Percentiles rank a stretch among this genome's conserved stretches.
Conservation (phyloP, 768 basidiomycete genomes). For the Pleurotus platypus region DNA sequence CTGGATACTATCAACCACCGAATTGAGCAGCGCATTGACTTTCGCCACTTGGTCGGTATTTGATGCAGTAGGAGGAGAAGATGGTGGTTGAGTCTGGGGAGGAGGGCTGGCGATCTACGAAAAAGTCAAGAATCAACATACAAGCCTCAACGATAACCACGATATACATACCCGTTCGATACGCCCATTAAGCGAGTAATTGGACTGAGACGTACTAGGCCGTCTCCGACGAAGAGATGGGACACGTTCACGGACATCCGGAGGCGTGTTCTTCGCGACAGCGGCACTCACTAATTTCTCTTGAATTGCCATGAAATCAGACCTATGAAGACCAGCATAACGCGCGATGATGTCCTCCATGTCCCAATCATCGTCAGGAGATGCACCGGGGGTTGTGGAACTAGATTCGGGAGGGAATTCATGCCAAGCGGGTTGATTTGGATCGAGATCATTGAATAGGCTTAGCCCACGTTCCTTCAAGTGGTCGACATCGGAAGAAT, state of each 20-base stretch:
- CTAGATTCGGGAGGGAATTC: slow-evolving; percentile 47
- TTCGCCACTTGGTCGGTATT: slow-evolving; percentile 50
- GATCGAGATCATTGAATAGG: slow-evolving; percentile 50
- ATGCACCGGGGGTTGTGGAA: slow-evolving; percentile 45
- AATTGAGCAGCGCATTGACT: slow-evolving; percentile 65
- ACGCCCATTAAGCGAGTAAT: slow-evolving; percentile 57
- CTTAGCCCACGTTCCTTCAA: slow-evolving; percentile 48
- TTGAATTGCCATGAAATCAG: slow-evolving; percentile 71
- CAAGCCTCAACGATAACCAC: neutral
- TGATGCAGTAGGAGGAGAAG: slow-evolving; percentile 27
- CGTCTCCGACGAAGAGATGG: slow-evolving; percentile 73
- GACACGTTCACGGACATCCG: slow-evolving; percentile 57
- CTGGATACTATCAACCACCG: slow-evolving; percentile 53
- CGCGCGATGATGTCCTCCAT: slow-evolving; percentile 65
- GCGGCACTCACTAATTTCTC: slow-evolving; percentile 70
- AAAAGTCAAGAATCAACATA: slow-evolving; percentile 8
- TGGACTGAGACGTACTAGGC: slow-evolving; percentile 82
- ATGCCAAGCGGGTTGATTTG: slow-evolving; percentile 58
- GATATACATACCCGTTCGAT: slow-evolving; percentile 28
- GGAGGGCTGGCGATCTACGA: slow-evolving; percentile 58
- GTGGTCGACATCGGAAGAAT: slow-evolving; percentile 66
- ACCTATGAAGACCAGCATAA: slow-evolving; percentile 65
- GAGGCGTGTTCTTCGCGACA: slow-evolving; percentile 49
- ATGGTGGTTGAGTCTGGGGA: slow-evolving; percentile 39
- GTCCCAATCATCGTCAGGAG: slow-evolving; percentile 52